These are phyloP conservation scores for Scedosporium apiospermum DNA, from an alignment of 2,329 filamentous ascomycete genomes.

Conservation along the genomic window DNA sequence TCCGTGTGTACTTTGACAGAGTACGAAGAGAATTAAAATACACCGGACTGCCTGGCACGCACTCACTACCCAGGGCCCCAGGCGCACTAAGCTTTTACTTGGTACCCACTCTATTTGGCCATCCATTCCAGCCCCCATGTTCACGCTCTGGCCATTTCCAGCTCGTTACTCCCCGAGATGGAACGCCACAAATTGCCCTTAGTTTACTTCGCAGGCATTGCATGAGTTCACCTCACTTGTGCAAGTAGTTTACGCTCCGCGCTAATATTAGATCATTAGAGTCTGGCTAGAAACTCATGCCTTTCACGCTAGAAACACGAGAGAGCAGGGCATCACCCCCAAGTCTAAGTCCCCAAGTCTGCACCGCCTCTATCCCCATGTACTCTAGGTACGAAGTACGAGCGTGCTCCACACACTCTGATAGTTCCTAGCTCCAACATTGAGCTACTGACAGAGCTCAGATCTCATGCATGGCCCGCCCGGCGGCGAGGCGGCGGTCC, in stretches of 20 bases:
- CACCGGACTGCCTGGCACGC: too few relatives aligned
- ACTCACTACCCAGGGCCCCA: too few relatives aligned
- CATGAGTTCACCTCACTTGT: not conserved
- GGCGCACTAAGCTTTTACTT: not conserved
- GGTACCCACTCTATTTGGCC: not conserved
- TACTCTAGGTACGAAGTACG: too few relatives aligned
- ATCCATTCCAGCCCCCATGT: not conserved
- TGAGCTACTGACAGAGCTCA: too few relatives aligned
- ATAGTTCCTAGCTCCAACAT: too few relatives aligned
- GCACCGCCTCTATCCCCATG: too few relatives aligned
- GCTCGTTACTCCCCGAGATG: not conserved
- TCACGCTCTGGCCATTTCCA: slow-evolving; percentile 1
- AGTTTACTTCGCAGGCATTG: not conserved
- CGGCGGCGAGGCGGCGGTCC: too few relatives aligned
- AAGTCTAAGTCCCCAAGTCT: too few relatives aligned
- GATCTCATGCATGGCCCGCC: too few relatives aligned
- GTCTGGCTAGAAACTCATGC: not conserved
- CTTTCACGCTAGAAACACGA: not conserved
- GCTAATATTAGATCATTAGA: not conserved
- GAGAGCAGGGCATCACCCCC: not conserved
- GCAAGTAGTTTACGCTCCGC: not conserved
- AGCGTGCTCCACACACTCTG: too few relatives aligned
- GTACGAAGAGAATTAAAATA: too few relatives aligned
- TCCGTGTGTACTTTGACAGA: too few relatives aligned
- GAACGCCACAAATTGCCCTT: not conserved